Percentiles rank a stretch among this genome's conserved stretches.
Conservation (phyloP, 495 filamentous ascomycete genomes). For the Cudoniella acicularis region DNA sequence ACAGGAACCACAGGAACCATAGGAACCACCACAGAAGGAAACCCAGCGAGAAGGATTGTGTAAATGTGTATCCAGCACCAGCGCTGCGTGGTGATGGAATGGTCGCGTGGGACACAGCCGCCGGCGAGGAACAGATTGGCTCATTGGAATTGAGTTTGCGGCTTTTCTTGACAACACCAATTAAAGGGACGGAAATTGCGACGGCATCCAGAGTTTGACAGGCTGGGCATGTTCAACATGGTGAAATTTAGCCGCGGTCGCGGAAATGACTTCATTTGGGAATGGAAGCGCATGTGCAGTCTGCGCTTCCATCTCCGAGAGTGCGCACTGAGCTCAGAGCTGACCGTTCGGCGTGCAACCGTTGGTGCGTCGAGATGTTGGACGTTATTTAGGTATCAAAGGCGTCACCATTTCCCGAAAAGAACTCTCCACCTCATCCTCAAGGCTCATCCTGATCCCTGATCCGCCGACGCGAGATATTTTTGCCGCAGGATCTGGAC, state of each 20-base stretch:
- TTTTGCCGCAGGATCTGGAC: not conserved
- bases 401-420: not conserved
- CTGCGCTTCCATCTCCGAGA: no score
- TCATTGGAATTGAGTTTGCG: not conserved
- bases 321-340: no score
- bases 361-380: no score
- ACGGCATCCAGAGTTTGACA: not conserved
- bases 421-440: no score
- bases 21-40: not conserved
- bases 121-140: not conserved
- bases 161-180: not conserved
- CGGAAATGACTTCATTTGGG: not conserved
- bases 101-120: not conserved
- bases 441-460: no score
- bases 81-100: not conserved
- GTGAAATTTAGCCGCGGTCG: not conserved
- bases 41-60: not conserved
- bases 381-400: not conserved
- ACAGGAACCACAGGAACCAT: no score
- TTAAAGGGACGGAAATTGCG: not conserved
- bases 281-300: not conserved
- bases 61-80: not conserved
- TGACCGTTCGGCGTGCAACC: no score
- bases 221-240: not conserved
- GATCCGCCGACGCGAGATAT: not conserved